Percentiles rank a stretch among this genome's conserved stretches.
phyloP scores from a whole-genome alignment of 1,139 yeast genomes.

The Casaregolazyma lundiana region DNA sequence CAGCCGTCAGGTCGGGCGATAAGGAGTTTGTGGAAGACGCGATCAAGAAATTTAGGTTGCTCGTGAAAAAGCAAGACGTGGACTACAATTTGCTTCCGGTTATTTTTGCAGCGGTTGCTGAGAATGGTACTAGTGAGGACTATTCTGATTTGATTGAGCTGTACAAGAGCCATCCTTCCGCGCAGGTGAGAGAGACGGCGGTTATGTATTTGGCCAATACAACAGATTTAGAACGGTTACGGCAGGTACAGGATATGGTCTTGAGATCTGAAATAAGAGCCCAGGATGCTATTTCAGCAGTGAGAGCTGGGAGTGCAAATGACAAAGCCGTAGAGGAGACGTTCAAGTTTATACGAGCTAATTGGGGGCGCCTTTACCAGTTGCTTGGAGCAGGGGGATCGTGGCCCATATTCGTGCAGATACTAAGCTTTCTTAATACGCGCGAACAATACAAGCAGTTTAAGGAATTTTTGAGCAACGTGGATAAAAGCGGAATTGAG shows the following conservation, averaged over 20 bases:
- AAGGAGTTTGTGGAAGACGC: slow-evolving; percentile 42
- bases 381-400: background rate
- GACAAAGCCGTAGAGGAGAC: background rate
- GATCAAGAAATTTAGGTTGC: background rate
- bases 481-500: slow-evolving; percentile 45
- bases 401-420: no score
- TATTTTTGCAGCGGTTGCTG: slow-evolving; percentile 51
- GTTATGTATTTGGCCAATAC: background rate
- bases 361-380: background rate
- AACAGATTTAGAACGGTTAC: no score
- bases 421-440: slow-evolving; percentile 47
- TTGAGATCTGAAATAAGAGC: background rate
- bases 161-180: background rate
- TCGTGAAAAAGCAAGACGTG: slow-evolving; percentile 34
- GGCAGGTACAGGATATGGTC: no score
- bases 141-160: background rate
- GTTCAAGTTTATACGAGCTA: background rate
- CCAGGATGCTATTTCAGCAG: background rate
- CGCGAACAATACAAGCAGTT: slow-evolving; percentile 43
- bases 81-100: slow-evolving; percentile 76
- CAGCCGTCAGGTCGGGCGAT: slow-evolving; percentile 69
- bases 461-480: slow-evolving; percentile 46
- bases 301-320: background rate
- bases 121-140: slow-evolving; percentile 39
- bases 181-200: background rate